A percentile compares a stretch with the other conserved stretches of the same genome.
Conservation (phyloP, 306 rosid species). For the Trifolium subterraneum region DNA sequence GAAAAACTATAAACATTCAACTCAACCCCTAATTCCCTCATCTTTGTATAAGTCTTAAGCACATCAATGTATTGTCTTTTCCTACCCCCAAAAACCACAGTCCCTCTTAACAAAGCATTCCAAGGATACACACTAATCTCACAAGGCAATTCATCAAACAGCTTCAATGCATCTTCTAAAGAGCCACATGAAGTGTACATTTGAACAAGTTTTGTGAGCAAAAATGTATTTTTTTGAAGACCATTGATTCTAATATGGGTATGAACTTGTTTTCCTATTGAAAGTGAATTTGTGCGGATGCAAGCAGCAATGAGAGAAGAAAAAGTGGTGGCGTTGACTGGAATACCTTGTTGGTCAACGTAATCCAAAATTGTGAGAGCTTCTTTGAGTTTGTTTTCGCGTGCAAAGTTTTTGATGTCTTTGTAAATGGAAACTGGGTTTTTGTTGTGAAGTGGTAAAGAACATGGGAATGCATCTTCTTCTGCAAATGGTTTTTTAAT, state of each 20-base stretch:
- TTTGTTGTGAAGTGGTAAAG: conserved; percentile 21
- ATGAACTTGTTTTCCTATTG: background rate
- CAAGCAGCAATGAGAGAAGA: conserved; percentile 18
- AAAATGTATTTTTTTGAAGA: background rate
- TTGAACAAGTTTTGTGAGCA: conserved; percentile 5
- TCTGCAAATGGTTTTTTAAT: background rate
- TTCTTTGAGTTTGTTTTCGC: conserved; percentile 18
- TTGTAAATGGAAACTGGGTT: conserved; percentile 15
- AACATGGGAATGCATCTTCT: conserved; percentile 19
- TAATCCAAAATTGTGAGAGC: conserved; percentile 21
- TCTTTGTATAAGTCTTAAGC: conserved; percentile 7
- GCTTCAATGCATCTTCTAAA: conserved; percentile 2
- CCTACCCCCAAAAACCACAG: conserved; percentile 8
- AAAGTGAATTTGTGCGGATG: background rate
- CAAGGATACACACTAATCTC: conserved; percentile 11
- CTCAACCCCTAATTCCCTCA: conserved; percentile 27
- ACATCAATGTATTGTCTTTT: conserved; percentile 1
- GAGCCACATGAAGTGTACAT: conserved; percentile 22
- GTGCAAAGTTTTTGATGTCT: conserved; percentile 19
- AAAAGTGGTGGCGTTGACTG: conserved; percentile 20
- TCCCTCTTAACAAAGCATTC: conserved; percentile 21
- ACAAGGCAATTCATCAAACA: background rate
- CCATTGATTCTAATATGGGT: conserved; percentile 11
- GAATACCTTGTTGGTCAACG: conserved; percentile 16
- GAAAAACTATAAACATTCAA: conserved; percentile 26